These are phyloP conservation scores for Avena atlantica DNA, from an alignment of 176 grass and related monocot species.

Conservation along the genomic window DNA sequence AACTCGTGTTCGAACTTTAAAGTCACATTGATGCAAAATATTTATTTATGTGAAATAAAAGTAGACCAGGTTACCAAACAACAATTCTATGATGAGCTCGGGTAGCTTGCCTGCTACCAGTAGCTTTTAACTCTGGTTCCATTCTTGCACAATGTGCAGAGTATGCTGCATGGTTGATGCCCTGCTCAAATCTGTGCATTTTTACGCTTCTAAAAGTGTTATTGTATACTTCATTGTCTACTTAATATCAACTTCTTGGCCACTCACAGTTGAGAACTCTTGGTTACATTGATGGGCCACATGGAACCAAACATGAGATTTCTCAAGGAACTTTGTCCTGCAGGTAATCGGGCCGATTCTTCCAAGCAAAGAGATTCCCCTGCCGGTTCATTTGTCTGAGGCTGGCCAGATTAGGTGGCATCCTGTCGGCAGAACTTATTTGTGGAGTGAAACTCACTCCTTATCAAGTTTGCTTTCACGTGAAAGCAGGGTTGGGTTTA, in stretches of 20 bases:
- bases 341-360: slow-evolving; percentile 88
- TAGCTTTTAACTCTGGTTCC: slow-evolving; percentile 7
- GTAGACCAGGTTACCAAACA: not conserved
- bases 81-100: not conserved
- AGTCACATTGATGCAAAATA: not conserved
- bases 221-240: not conserved
- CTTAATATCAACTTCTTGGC: slow-evolving; percentile 16
- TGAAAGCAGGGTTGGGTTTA: slow-evolving; percentile 83
- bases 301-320: slow-evolving; percentile 35
- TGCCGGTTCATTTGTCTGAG: slow-evolving; percentile 95
- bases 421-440: slow-evolving; percentile 80
- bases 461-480: slow-evolving; percentile 88
- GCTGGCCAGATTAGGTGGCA: slow-evolving; percentile 93
- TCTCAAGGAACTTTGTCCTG: slow-evolving; percentile 48
- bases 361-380: slow-evolving; percentile 82
- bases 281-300: slow-evolving; percentile 2
- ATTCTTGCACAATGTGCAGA: not conserved
- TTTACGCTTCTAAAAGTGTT: slow-evolving; percentile 13
- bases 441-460: slow-evolving; percentile 88
- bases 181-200: slow-evolving; percentile 24
- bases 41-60: slow-evolving; percentile 32
- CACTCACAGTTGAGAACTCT: not conserved
- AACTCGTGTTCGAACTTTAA: slow-evolving; percentile 3
- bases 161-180: slow-evolving; percentile 15
- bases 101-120: slow-evolving; percentile 2